Evolutionary conservation across 495 filamentous ascomycete genomes (phyloP), one percentile per base, ranked within the genome.

Genomic region (Aspergillus cavernicola): DNA sequence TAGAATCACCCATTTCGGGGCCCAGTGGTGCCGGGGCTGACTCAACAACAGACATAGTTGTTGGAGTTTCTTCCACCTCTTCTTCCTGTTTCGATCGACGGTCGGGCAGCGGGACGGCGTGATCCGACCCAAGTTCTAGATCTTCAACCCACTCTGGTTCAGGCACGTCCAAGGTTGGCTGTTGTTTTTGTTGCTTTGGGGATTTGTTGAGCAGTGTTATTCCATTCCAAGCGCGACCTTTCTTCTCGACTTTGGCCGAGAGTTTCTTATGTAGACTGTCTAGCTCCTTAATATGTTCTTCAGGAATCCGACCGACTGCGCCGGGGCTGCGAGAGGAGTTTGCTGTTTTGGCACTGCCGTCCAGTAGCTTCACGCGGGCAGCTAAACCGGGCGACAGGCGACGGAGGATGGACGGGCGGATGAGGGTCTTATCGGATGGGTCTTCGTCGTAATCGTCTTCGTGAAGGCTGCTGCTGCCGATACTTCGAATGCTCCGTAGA

Each of bases 301-400:
- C 83, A 6, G 87, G 83, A 11, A 92, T 86, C 44, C 87, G 81
- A 53, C 88, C 88, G 50, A 90, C 76, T 52, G 75, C 61, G 42
- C 79, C 77, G 49, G 68, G 64, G 43, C 62, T 61, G 41, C 62
- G 65, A 19, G 63, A 67, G 15, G 66, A 68, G 50, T 62, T 72
- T 16, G 59, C 66, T 51, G 29, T 75, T 72, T 68, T 76, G 62
- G 52, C 78, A 73, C 66, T 85, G 73, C 71, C 65, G 62, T 87
- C 84, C 37, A 92, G 70, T 33, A 85, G 76, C 62, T 87, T 89
- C 50, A 92, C 81, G 67, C 88, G 85, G 43, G 86, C 88, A 55
- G 87, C 85, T 18, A 92, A 76, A 19, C 86, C 87, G 36, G 88
- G 86, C 23, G 86, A 89, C 29, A 77, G 55, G 9, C 72, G 70